Percentiles rank a stretch among this genome's conserved stretches.
phyloP scores from a whole-genome alignment of 1,139 yeast genomes.

The Lodderomyces jiufengensis region DNA sequence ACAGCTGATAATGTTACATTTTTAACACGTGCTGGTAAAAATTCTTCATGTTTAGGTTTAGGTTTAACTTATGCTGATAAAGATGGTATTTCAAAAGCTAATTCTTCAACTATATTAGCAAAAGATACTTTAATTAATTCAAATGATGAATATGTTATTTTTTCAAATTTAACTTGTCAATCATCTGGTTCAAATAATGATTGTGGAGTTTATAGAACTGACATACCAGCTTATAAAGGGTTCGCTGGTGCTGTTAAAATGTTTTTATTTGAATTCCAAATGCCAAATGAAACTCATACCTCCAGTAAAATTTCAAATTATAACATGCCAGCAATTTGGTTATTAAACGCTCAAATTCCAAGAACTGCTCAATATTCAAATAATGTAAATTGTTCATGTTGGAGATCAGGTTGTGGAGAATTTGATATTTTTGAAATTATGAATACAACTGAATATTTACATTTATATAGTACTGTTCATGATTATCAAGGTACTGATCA shows the following conservation, averaged over 20 bases:
- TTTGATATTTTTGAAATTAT: constrained; percentile 79
- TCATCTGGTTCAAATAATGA: constrained; percentile 45
- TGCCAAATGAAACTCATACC: constrained; percentile 67
- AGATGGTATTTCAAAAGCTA: constrained; percentile 69
- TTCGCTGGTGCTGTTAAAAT: constrained; percentile 76
- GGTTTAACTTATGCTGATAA: constrained; percentile 77
- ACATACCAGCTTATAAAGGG: constrained; percentile 91
- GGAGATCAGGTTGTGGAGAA: constrained; percentile 97
- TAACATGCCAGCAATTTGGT: constrained; percentile 97
- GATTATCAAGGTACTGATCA: constrained; percentile 68
- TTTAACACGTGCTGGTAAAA: constrained; percentile 78
- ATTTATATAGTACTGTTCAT: constrained; percentile 65
- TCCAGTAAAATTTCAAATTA: constrained; percentile 44
- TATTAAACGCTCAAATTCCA: constrained; percentile 90
- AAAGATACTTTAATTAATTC: constrained; percentile 61
- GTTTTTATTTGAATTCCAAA: constrained; percentile 83
- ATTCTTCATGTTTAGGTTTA: constrained; percentile 75
- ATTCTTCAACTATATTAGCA: constrained; percentile 56
- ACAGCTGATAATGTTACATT: constrained; percentile 66
- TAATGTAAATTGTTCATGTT: constrained; percentile 82
- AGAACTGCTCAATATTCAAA: constrained; percentile 77
- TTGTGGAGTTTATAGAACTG: constrained; percentile 86
- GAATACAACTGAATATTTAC: constrained; percentile 46
- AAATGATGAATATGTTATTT: constrained; percentile 73
- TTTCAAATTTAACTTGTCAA: constrained; percentile 64